Conservation (phyloP, 805 yeast genomes). For the Barnettozyma californica region DNA sequence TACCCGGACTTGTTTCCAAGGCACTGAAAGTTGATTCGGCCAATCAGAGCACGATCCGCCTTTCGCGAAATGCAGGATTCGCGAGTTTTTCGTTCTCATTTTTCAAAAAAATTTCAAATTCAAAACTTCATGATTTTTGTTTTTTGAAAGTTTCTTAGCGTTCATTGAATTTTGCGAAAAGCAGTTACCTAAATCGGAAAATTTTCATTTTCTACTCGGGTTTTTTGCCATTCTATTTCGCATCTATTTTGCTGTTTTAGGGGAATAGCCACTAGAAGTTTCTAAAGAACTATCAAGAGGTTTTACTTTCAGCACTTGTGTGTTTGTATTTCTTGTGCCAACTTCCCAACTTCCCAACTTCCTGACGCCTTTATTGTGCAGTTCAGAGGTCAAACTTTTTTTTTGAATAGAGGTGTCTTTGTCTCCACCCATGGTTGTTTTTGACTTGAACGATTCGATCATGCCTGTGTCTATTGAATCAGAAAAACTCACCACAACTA, state of each 20-base stretch:
- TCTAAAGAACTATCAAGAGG: not conserved
- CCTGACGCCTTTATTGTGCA: constrained; percentile 29
- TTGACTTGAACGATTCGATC: not conserved
- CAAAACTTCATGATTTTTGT: not conserved
- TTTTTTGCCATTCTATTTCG: constrained; percentile 3
- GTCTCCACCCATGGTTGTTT: not conserved
- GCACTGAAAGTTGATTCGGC: not conserved
- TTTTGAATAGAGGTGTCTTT: not conserved
- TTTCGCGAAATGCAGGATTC: constrained; percentile 3
- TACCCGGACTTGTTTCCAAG: not conserved
- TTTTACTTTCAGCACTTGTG: not conserved
- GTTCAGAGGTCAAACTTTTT: constrained; percentile 18
- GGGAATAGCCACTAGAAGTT: not conserved
- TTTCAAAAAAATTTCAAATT: not conserved
- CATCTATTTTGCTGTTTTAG: constrained; percentile 1
- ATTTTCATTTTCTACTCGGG: not conserved
- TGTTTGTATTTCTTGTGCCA: not conserved
- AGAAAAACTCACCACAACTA: not conserved
- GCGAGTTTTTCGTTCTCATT: not conserved
- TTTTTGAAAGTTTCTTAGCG: not conserved
- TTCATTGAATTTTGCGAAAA: constrained; percentile 4
- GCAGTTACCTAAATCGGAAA: not conserved
- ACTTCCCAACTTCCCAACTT: not conserved
- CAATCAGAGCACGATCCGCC: not conserved
- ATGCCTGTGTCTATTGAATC: constrained; percentile 1